Percentiles rank a stretch among this genome's conserved stretches.
Evolutionary conservation across 1,284 basidiomycete species (phyloP).

Genomic region (Macrocystidia cucumis): DNA sequence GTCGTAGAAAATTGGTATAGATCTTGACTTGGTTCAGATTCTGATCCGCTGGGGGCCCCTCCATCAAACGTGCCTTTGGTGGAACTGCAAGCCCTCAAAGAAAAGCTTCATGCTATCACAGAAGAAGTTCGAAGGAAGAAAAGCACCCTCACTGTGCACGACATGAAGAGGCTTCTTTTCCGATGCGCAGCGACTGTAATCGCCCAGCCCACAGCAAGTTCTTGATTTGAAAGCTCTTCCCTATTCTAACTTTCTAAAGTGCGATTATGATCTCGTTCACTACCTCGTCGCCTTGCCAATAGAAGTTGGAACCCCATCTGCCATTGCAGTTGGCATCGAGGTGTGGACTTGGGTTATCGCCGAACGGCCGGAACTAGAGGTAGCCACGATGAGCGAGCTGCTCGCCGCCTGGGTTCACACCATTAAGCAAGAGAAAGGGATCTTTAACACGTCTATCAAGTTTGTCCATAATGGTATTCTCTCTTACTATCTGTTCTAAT

Average conservation of each 20-base stretch:
- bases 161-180: conserved; percentile 83
- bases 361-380: conserved; percentile 70
- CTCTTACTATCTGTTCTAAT: conserved; percentile 7
- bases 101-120: conserved; percentile 63
- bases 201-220: conserved; percentile 54
- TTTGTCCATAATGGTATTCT: conserved; percentile 27
- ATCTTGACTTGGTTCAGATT: conserved; percentile 23
- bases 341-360: conserved; percentile 97
- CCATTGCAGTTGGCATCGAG: conserved; percentile 84
- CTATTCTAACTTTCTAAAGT: conserved; percentile 31
- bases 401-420: conserved; percentile 84
- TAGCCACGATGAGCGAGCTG: conserved; percentile 80
- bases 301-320: conserved; percentile 81
- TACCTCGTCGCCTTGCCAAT: conserved; percentile 88
- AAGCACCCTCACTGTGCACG: conserved; percentile 66
- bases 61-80: conserved; percentile 46
- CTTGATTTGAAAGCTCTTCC: conserved; percentile 1
- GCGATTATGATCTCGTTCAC: conserved; percentile 83
- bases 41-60: conserved; percentile 54
- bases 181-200: conserved; percentile 81
- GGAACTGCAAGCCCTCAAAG: conserved; percentile 62
- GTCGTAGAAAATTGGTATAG: neutral
- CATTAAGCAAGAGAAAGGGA: conserved; percentile 69
- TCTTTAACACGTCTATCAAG: conserved; percentile 81
- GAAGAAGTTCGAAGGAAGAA: conserved; percentile 65